phyloP scores from a whole-genome alignment of 331 rosid species.

The Quercus lobata region DNA sequence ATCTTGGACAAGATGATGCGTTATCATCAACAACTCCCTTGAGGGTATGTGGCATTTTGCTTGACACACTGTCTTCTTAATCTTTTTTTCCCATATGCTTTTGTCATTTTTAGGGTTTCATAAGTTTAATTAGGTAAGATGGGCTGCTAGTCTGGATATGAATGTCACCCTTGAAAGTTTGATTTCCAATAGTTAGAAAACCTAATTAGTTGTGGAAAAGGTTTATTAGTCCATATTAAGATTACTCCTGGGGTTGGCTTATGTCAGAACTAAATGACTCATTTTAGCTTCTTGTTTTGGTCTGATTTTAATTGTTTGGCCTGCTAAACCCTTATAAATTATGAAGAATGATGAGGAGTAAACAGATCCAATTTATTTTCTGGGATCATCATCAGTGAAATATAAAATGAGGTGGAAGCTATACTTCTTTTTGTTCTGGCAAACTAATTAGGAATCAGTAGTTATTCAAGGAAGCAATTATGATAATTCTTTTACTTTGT shows the following conservation, averaged over 20 bases:
- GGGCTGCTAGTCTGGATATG: not conserved
- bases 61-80: not conserved
- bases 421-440: not conserved
- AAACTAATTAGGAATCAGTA: not conserved
- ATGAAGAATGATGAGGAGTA: not conserved
- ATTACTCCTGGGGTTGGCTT: not conserved
- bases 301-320: not conserved
- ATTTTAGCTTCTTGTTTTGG: no score
- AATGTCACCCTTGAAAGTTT: no score
- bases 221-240: not conserved
- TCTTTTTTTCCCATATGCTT: conserved; percentile 8
- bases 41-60: conserved; percentile 53
- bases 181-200: no score
- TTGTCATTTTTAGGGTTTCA: not conserved
- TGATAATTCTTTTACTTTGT: not conserved
- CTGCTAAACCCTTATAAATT: not conserved
- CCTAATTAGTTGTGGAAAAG: not conserved
- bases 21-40: conserved; percentile 69
- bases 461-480: not conserved
- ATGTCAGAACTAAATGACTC: not conserved
- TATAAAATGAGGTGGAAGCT: not conserved
- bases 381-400: not conserved
- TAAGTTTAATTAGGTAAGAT: not conserved
- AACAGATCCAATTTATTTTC: not conserved
- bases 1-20: conserved; percentile 73